Evolutionary conservation across 257 asterid genomes (phyloP).

Genomic region (Solanum ahanhuiri): DNA sequence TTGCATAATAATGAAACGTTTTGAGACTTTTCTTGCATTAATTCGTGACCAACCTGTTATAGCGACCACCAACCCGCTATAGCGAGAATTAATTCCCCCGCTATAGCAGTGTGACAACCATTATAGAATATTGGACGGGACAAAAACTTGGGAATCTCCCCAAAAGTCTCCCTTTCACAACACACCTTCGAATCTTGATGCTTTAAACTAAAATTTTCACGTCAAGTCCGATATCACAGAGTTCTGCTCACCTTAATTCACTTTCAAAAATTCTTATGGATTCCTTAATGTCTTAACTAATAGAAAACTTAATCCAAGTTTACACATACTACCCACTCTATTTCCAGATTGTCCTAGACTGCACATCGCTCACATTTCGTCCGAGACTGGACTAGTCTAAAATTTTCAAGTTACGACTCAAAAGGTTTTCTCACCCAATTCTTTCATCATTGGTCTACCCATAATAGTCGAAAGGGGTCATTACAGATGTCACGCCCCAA

Average conservation of each 20-base stretch:
- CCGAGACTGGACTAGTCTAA: neutral
- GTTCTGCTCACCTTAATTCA: neutral
- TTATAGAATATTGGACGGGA: too few relatives aligned
- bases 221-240: neutral
- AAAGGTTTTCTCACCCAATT: neutral
- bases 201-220: too few relatives aligned
- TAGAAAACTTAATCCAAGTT: neutral
- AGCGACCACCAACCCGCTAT: neutral
- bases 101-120: rapidly evolving
- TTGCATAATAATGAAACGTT: neutral
- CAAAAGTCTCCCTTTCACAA: neutral
- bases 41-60: neutral
- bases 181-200: neutral
- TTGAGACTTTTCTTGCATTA: neutral
- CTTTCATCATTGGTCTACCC: neutral
- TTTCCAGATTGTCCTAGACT: neutral
- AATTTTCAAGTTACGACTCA: neutral
- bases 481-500: too few relatives aligned
- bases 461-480: too few relatives aligned
- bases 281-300: neutral
- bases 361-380: neutral
- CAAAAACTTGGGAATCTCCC: neutral
- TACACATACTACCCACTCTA: neutral
- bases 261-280: too few relatives aligned
- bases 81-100: too few relatives aligned